Evolutionary conservation across 495 filamentous ascomycete species (phyloP), one percentile per base, ranked within the genome.

Genomic region (Penicillium alfredii): DNA sequence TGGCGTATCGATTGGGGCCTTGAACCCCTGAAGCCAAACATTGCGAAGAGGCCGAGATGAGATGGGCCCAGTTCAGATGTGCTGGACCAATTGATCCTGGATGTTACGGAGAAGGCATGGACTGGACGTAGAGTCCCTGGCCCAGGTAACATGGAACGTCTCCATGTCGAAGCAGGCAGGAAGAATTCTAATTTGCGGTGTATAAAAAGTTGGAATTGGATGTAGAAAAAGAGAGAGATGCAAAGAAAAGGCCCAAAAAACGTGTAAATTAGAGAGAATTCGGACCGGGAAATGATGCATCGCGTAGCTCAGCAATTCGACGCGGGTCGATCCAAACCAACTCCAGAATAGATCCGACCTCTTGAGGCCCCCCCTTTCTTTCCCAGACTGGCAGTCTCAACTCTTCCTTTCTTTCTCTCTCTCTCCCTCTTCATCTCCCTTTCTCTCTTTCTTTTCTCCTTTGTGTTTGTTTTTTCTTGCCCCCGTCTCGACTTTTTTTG

Each of bases 21-120:
- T 39, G 30, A 53, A 49, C 50, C 50, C 50, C 50, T 53, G 50
- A 53, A n/a, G n/a, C n/a, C n/a, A n/a, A n/a, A n/a, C n/a, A n/a
- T n/a, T n/a, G n/a, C n/a, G n/a, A n/a, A n/a, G n/a, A n/a, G n/a
- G n/a, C n/a, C n/a, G n/a, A n/a, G n/a, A n/a, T n/a, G n/a, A n/a
- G n/a, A n/a, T n/a, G n/a, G n/a, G n/a, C n/a, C n/a, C n/a, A n/a
- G n/a, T n/a, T n/a, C n/a, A n/a, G n/a, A n/a, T n/a, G n/a, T n/a
- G n/a, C n/a, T n/a, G n/a, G n/a, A n/a, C n/a, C n/a, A n/a, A n/a
- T n/a, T n/a, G n/a, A n/a, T n/a, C n/a, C n/a, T n/a, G n/a, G n/a
- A n/a, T n/a, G n/a, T n/a, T n/a, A n/a, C n/a, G n/a, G n/a, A n/a
- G n/a, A n/a, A n/a, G n/a, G n/a, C n/a, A n/a, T n/a, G n/a, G n/a